Conservation (phyloP, 2,329 filamentous ascomycete species). For the Alternaria viburni region DNA sequence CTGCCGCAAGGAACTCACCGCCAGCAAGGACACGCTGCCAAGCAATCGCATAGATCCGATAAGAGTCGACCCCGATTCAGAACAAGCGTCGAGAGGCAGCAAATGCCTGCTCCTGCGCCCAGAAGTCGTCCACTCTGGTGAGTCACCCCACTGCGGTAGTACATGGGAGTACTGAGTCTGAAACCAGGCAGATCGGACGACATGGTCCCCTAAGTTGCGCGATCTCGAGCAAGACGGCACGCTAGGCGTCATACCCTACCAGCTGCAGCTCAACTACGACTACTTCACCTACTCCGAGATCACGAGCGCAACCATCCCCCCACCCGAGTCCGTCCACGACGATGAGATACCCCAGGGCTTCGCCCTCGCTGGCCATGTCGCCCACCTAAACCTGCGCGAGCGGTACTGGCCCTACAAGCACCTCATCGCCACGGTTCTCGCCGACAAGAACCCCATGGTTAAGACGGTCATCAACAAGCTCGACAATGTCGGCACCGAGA, state of each 20-base stretch:
- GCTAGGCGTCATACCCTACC: slow-evolving; percentile 75
- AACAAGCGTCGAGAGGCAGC: slow-evolving; percentile 55
- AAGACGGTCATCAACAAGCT: slow-evolving; percentile 95
- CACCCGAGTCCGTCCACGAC: slow-evolving; percentile 73
- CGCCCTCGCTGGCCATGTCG: slow-evolving; percentile 89
- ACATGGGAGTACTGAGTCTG: slow-evolving; percentile 40
- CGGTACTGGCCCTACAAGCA: slow-evolving; percentile 85
- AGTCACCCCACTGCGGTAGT: slow-evolving; percentile 15
- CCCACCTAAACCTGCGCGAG: slow-evolving; percentile 87
- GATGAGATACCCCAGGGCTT: slow-evolving; percentile 86
- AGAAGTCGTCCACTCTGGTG: slow-evolving; percentile 50
- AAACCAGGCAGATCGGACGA: slow-evolving; percentile 66
- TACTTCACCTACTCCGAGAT: slow-evolving; percentile 90
- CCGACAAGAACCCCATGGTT: slow-evolving; percentile 86
- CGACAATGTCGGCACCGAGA: slow-evolving; percentile 83
- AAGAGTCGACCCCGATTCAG: slow-evolving; percentile 64
- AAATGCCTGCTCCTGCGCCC: slow-evolving; percentile 57
- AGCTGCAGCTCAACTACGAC: slow-evolving; percentile 78
- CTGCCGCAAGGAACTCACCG: slow-evolving; percentile 70
- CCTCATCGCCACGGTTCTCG: slow-evolving; percentile 81
- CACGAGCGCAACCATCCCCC: slow-evolving; percentile 75
- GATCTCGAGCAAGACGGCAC: slow-evolving; percentile 73
- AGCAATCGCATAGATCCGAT: slow-evolving; percentile 70
- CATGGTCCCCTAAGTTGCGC: slow-evolving; percentile 75
- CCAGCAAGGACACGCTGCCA: slow-evolving; percentile 69